Percentiles rank a stretch among this genome's conserved stretches.
These are phyloP conservation scores for Mycena amicta DNA, from an alignment of 768 basidiomycete species.

Conservation along the genomic window DNA sequence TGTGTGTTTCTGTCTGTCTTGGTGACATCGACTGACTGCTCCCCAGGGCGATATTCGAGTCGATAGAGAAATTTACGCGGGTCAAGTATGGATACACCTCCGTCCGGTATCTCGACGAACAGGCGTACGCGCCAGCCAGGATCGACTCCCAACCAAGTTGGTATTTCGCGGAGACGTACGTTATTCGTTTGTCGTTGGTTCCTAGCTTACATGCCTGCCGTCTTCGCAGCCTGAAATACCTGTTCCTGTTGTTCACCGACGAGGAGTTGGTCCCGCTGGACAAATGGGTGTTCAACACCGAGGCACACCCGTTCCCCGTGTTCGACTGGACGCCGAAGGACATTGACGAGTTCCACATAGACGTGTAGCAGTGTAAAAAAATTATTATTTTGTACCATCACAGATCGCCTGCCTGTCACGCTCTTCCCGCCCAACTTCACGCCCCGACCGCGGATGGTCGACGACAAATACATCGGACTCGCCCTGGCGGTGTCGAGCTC, in stretches of 20 bases:
- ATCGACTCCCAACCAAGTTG: constrained; percentile 52
- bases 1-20: constrained; percentile 31
- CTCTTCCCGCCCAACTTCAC: neutral
- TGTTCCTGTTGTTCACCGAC: constrained; percentile 67
- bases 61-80: constrained; percentile 8
- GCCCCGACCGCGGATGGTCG: constrained; percentile 52
- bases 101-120: constrained; percentile 39
- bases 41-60: constrained; percentile 20
- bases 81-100: constrained; percentile 26
- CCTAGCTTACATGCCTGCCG: too few species aligned
- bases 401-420: neutral
- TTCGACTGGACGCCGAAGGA: constrained; percentile 63
- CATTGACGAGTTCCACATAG: constrained; percentile 44
- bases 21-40: constrained; percentile 30
- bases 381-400: neutral
- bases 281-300: constrained; percentile 66
- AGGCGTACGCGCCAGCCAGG: constrained; percentile 53
- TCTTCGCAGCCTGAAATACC: constrained; percentile 57
- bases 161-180: constrained; percentile 46
- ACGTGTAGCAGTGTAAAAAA: neutral
- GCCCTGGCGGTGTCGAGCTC: constrained; percentile 85
- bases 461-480: constrained; percentile 96
- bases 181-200: neutral
- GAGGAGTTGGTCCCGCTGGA: constrained; percentile 52
- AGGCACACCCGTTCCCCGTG: constrained; percentile 72